Evolutionary conservation across 371 early-diverging fungal species (phyloP), one percentile per base, ranked within the genome.

Genomic region (Coemansia sp.): DNA sequence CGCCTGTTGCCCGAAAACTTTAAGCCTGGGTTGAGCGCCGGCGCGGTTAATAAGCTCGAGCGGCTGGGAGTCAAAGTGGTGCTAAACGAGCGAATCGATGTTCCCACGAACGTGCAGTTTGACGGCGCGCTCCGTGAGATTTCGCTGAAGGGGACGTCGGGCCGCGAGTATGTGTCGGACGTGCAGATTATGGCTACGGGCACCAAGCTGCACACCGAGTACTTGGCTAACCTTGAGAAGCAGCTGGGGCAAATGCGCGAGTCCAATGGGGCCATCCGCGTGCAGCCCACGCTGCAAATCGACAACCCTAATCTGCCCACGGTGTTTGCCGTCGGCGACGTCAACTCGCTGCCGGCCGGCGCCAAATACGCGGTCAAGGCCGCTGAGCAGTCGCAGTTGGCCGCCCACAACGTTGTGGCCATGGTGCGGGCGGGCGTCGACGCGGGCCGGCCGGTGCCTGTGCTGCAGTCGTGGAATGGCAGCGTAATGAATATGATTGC

Each of bases 311-410:
- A 53, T 0, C 62, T 67, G 2, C 47, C 64, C 2, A 69, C 80
- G 42, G 77, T 86, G 16, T 88, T 85, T 69, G 86, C 77, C 0
- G 44, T 82, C 2, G 88, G 88, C 36, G 88, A 88, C 55, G 82
- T 77, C n/a, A 82, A 83, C 8, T 75, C 82, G 48, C 50, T 82
- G 34, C 67, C 79, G 0, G 81, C 79, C 32, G 69, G 79, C 2
- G 55, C 58, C 9, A 88, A 88, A 52, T 58, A 77, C 50, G 84
- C 82, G 1, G 69, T 66, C 18, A 67, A 76, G 52, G 77, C 70
- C 5, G 38, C 43, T 1, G 56, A 59, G 7, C 83, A 85, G 56
- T 76, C 62, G 0, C 40, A 62, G 3, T 39, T 75, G 1, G 80
- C 77, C 1, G 67, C 71, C 5, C 62, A 60, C 10, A 86, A 85